Base-by-base conservation (phyloP, 2,329 filamentous ascomycete species). In the Aureobasidium subglaciale region DNA sequence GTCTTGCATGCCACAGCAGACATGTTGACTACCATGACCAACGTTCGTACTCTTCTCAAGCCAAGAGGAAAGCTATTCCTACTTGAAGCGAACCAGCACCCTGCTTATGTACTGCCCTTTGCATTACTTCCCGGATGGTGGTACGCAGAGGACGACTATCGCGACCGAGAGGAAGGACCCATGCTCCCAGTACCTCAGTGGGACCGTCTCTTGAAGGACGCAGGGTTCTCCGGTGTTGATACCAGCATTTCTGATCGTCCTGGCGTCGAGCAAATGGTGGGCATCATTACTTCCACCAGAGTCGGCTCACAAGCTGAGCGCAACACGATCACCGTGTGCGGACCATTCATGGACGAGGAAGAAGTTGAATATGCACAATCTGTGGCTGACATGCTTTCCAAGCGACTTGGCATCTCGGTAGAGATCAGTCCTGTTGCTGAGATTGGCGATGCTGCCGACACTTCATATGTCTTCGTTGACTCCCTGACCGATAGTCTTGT, bases 51-150 rank as follows among this genome's bases (percentile, higher is more conserved):
- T 4, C 56, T 67, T 10, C 50, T 67, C 27, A 64, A 64, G 54
- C 63, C 65, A 27, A 61, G 63, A 29, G 64, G 63, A 13, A 57
- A 58, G 11, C 37, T 66, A 2, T 46, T 63, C 24, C 54, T 66
- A 29, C 38, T 63, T 25, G 63, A 66, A 45, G 48, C 58, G 13
- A 64, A 73, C 2, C n/a, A 40, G 37, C 37, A 20, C 5, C 37
- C 37, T 13, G 6, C 16, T 20, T 67, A 63, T 2, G 48, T 63
- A 10, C 56, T 58, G 5, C 20, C 59, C 1, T 61, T 73, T 13
- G 68, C 67, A n/a, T 58, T 59, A 0, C 57, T 73, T 4, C 62
- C 65, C 4, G 68, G 64, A 2, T 73, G 70, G 70, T 73, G 70
- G 70, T 62, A 63, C 6, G 58, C 27, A 0, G 37, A 40, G 18